Percentiles rank a stretch among this genome's conserved stretches.
Evolutionary conservation across 441 rosid species (phyloP).

Genomic region (Euphorbia neoarborescens): DNA sequence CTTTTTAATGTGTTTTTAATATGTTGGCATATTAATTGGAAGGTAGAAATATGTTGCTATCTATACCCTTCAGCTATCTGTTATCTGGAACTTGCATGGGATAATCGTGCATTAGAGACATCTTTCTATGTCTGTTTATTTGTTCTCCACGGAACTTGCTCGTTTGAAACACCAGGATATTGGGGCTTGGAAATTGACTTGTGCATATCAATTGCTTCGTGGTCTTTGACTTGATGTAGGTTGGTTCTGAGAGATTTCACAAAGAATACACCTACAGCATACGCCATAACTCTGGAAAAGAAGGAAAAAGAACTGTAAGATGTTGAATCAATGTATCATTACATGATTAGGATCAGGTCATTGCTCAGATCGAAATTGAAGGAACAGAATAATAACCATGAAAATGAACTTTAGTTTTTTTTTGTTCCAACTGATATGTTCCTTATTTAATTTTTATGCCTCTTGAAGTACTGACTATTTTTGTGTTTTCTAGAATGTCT

Average conservation of each 20-base stretch:
- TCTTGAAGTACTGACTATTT: not conserved
- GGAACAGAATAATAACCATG: not conserved
- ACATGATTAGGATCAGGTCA: not conserved
- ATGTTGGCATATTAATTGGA: not conserved
- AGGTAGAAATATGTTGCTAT: not conserved
- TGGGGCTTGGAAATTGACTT: not conserved
- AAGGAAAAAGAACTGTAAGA: conserved; percentile 89
- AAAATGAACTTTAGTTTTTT: not conserved
- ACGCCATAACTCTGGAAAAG: conserved; percentile 88
- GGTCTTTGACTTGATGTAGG: conserved; percentile 32
- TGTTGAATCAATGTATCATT: conserved; percentile 13
- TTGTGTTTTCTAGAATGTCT: not conserved
- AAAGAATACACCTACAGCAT: conserved; percentile 82
- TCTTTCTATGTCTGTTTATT: not conserved
- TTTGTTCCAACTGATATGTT: not conserved
- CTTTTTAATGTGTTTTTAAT: not conserved
- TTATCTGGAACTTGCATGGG: not conserved
- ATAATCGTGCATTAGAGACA: not conserved
- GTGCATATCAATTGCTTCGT: not conserved
- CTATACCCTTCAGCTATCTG: not conserved
- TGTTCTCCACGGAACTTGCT: not conserved
- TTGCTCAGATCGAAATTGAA: not conserved
- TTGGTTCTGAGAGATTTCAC: conserved; percentile 86
- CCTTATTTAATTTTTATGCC: not conserved
- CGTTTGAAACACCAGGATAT: not conserved